Base-by-base conservation (phyloP, 805 yeast genomes). In the Nakazawaea wickerhamii region DNA sequence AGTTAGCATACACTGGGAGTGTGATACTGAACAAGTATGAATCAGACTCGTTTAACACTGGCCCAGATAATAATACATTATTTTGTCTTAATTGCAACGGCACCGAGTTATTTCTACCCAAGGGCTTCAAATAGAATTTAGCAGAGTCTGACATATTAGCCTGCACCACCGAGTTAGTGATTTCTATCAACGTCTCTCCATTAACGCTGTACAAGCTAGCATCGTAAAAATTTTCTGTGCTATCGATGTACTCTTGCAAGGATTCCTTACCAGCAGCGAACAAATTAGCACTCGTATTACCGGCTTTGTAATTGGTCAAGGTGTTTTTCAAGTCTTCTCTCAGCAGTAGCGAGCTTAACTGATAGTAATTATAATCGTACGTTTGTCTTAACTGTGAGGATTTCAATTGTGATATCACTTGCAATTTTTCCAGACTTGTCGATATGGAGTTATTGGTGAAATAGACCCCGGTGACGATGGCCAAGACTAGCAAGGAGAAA, bases 361-460 rank as follows among this genome's bases (percentile, higher is more conserved):
- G 95, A 55, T 81, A 84, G 57, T 78, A 81, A 21, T 77, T 65
- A 47, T 69, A 73, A 45, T 74, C 74, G 45, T 85, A 64, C 31
- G 77, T 73, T 60, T 87, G 96, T 42, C 71, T 73, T 17, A 88
- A 67, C 59, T 89, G 96, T 0, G 90, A 75, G 0, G 91, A 78
- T 59, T 87, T 88, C 43, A 89, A 65, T 58, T 84, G 84, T 2
- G 95, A 84, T 17, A 88, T 84, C 34, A 86, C 86, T 52, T 75
- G 76, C 20, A 89, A 64, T 44, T 89, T 73, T 48, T 85, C 89
- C 1, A 81, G 77, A 52, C 95, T 69, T 34, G 84, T 60, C 36
- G 71, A 61, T 23, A 78, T 72, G 46, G 81, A 76, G 48, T 77
- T 82, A 17, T 67, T 59, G 4, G 86, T 75, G 58, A 84, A 86